phyloP scores from a whole-genome alignment of 1,284 basidiomycete species.

The Fistulina hepatica region DNA sequence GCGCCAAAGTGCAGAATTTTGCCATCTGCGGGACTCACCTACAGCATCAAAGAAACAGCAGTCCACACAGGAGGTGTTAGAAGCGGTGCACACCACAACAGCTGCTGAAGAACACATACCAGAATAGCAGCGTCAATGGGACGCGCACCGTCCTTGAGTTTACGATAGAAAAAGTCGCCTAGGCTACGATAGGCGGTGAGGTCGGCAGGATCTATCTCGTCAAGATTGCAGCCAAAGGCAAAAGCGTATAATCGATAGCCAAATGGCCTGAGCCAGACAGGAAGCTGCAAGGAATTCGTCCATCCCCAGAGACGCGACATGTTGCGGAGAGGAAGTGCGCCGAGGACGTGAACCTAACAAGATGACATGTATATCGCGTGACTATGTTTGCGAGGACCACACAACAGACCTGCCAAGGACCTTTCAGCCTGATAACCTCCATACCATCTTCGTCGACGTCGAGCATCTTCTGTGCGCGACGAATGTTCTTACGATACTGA shows the following conservation, averaged over 20 bases:
- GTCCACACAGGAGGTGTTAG: not conserved
- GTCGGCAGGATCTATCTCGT: conserved; percentile 79
- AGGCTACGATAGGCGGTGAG: conserved; percentile 72
- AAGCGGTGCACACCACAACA: not conserved
- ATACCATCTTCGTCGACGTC: conserved; percentile 65
- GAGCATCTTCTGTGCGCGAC: conserved; percentile 42
- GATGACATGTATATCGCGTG: not conserved
- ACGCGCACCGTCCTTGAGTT: conserved; percentile 73
- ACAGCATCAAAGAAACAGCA: conserved; percentile 1
- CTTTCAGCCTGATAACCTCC: conserved; percentile 68
- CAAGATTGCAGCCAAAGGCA: conserved; percentile 89
- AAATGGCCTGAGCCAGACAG: conserved; percentile 87
- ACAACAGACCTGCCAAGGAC: conserved; percentile 87
- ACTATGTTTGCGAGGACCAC: not conserved
- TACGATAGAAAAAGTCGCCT: conserved; percentile 93
- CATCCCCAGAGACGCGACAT: conserved; percentile 96
- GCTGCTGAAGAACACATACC: conserved; percentile 32
- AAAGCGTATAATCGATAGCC: conserved; percentile 81
- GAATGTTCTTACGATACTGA: conserved; percentile 61
- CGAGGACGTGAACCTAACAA: conserved; percentile 83
- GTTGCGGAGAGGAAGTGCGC: conserved; percentile 87
- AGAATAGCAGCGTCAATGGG: conserved; percentile 73
- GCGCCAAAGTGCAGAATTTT: conserved; percentile 87
- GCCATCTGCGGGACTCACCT: conserved; percentile 93
- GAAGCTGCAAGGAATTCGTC: conserved; percentile 84